phyloP scores from a whole-genome alignment of 495 filamentous ascomycete genomes.

The Neohortaea acidophila region DNA sequence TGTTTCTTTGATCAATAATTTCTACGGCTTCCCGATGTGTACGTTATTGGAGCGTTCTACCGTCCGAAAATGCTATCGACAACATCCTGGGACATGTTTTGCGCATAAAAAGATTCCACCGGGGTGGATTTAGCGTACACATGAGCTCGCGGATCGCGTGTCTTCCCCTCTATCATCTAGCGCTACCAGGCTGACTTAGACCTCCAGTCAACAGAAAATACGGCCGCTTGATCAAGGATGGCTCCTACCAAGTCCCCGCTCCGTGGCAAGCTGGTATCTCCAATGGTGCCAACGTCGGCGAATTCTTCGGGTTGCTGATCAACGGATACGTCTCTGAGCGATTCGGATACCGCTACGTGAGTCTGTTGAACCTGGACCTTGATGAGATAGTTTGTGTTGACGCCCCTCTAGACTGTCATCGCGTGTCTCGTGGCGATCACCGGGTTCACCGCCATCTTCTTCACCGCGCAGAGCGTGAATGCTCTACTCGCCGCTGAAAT shows the following conservation, averaged over 20 bases:
- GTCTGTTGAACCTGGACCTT: too few species aligned
- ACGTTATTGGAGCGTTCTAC: background rate
- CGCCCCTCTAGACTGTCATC: conserved; percentile 39
- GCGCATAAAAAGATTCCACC: too few species aligned
- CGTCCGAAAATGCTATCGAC: conserved; percentile 5
- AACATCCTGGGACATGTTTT: too few species aligned
- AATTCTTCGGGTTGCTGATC: conserved; percentile 61
- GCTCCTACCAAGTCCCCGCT: conserved; percentile 52
- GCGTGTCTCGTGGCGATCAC: conserved; percentile 46
- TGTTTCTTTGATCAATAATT: conserved; percentile 40
- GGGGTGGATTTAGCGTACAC: too few species aligned
- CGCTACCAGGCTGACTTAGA: too few species aligned
- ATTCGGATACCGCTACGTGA: conserved; percentile 49
- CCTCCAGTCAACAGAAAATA: conserved; percentile 53
- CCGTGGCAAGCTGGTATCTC: conserved; percentile 65
- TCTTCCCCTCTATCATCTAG: too few species aligned
- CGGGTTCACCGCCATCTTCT: conserved; percentile 62
- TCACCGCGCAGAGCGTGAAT: conserved; percentile 56
- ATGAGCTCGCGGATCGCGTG: too few species aligned
- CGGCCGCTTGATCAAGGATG: conserved; percentile 39
- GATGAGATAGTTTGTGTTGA: background rate
- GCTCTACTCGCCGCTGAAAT: conserved; percentile 59
- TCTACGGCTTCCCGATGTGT: conserved; percentile 5
- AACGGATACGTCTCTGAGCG: conserved; percentile 63
- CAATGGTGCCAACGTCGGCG: conserved; percentile 48